Percentiles rank a stretch among this genome's conserved stretches.
These are phyloP conservation scores for Neopestalotiopsis sp. DNA, from an alignment of 2,329 filamentous ascomycete species.

Conservation along the genomic window DNA sequence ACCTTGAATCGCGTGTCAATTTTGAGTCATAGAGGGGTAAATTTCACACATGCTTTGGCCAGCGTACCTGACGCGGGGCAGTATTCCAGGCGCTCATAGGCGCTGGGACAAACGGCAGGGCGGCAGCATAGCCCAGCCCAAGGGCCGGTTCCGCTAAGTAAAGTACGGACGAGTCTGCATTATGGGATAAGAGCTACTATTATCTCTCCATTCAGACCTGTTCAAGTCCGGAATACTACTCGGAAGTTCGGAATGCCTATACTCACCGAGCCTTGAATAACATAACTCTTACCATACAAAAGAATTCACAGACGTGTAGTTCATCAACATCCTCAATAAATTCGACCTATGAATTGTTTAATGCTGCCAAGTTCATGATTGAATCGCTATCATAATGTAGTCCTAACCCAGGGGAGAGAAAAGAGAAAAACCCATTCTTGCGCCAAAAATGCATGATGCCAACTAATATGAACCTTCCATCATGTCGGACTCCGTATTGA, in stretches of 20 bases:
- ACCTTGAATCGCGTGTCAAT: not conserved
- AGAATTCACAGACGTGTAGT: too few species aligned
- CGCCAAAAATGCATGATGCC: not conserved
- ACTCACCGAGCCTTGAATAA: too few species aligned
- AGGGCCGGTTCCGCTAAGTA: not conserved
- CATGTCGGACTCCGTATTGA: not conserved
- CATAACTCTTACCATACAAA: too few species aligned
- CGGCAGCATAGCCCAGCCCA: not conserved
- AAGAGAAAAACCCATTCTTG: not conserved
- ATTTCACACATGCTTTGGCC: conserved; percentile 3
- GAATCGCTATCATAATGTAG: not conserved
- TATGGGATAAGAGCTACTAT: too few species aligned
- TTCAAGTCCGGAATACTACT: too few species aligned
- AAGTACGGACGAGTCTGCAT: too few species aligned
- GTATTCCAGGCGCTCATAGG: not conserved
- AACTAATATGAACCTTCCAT: not conserved
- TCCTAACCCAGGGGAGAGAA: not conserved
- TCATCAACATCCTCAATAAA: not conserved
- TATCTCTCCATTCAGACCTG: too few species aligned
- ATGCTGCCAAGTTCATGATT: not conserved
- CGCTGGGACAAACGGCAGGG: not conserved
- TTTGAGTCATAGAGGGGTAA: conserved; percentile 20
- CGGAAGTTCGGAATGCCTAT: too few species aligned
- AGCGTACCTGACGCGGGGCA: conserved; percentile 6
- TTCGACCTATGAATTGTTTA: not conserved